A percentile compares a stretch with the other conserved stretches of the same genome.
phyloP scores from a whole-genome alignment of 1,284 basidiomycete species.

The Ganoderma lucidum region DNA sequence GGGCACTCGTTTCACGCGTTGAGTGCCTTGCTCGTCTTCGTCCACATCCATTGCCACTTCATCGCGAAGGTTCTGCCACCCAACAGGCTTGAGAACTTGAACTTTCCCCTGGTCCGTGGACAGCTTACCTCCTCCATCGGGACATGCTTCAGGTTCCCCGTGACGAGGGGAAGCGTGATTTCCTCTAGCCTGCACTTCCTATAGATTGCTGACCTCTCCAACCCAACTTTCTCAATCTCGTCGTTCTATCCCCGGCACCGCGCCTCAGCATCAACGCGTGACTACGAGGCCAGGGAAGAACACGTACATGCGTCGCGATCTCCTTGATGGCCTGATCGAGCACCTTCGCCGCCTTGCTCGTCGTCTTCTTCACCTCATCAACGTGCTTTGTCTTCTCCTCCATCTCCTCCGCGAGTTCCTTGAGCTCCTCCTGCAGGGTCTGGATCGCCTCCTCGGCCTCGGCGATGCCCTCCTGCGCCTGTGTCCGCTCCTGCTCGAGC shows the following conservation, averaged over 20 bases:
- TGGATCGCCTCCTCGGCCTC: slow-evolving; percentile 67
- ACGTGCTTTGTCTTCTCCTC: slow-evolving; percentile 76
- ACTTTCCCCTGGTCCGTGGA: too few relatives aligned
- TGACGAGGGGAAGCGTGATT: slow-evolving; percentile 81
- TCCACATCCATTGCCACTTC: slow-evolving; percentile 93
- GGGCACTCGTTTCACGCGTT: slow-evolving; percentile 73
- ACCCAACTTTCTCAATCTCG: slow-evolving; percentile 89
- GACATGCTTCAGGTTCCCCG: slow-evolving; percentile 85
- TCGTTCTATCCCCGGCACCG: slow-evolving; percentile 74
- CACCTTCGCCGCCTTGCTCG: slow-evolving; percentile 73
- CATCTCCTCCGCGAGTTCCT: slow-evolving; percentile 65
- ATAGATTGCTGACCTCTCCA: slow-evolving; percentile 90
- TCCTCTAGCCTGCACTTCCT: slow-evolving; percentile 95
- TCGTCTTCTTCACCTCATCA: slow-evolving; percentile 80
- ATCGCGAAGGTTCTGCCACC: slow-evolving; percentile 74
- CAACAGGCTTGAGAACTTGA: neutral
- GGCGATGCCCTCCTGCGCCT: slow-evolving; percentile 72
- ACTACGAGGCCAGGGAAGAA: neutral
- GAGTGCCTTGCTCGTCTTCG: slow-evolving; percentile 81
- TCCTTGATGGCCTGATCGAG: slow-evolving; percentile 93
- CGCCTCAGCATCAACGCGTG: neutral
- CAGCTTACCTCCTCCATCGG: slow-evolving; percentile 89
- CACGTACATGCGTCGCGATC: slow-evolving; percentile 77
- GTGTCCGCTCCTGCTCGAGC: slow-evolving; percentile 65
- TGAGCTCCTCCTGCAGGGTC: slow-evolving; percentile 67